Conservation (phyloP, 768 basidiomycete species). For the Cystofilobasidium bisporidii region DNA sequence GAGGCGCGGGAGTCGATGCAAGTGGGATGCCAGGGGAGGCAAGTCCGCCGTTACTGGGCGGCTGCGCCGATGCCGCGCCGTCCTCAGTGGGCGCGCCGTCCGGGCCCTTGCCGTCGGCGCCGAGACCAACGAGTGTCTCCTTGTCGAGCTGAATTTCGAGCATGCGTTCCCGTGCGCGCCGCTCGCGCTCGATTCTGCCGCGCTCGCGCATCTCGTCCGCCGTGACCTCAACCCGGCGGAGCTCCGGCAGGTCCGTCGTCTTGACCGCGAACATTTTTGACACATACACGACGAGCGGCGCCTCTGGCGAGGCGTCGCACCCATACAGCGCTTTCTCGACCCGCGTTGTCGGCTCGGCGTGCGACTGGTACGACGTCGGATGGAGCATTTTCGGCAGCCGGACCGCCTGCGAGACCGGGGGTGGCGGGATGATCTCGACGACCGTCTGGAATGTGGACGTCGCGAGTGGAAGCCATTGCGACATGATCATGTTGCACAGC, state of each 20-base stretch:
- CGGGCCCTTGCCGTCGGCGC: conserved; percentile 20
- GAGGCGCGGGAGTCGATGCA: not conserved
- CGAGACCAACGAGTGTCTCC: conserved; percentile 20
- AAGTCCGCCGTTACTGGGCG: not conserved
- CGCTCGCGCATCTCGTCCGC: conserved; percentile 71
- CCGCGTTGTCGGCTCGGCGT: conserved; percentile 56
- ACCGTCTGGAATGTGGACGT: conserved; percentile 83
- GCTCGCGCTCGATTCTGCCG: conserved; percentile 46
- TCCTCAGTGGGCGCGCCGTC: not conserved
- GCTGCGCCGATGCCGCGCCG: not conserved
- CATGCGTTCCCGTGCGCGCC: conserved; percentile 31
- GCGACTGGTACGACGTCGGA: conserved; percentile 52
- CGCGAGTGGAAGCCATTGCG: conserved; percentile 92
- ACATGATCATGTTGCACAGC: conserved; percentile 74
- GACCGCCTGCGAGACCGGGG: conserved; percentile 64
- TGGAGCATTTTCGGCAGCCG: conserved; percentile 88
- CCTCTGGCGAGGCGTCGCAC: conserved; percentile 52
- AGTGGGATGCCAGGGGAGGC: not conserved
- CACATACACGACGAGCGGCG: conserved; percentile 71
- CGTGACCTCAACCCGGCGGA: conserved; percentile 63
- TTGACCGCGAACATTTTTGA: conserved; percentile 97
- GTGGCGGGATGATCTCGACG: conserved; percentile 89
- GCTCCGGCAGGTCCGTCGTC: conserved; percentile 70
- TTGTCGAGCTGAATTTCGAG: conserved; percentile 26
- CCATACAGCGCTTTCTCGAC: conserved; percentile 74